Evolutionary conservation across 106 monocot species (phyloP).

Genomic region (Iris macrosiphon): DNA sequence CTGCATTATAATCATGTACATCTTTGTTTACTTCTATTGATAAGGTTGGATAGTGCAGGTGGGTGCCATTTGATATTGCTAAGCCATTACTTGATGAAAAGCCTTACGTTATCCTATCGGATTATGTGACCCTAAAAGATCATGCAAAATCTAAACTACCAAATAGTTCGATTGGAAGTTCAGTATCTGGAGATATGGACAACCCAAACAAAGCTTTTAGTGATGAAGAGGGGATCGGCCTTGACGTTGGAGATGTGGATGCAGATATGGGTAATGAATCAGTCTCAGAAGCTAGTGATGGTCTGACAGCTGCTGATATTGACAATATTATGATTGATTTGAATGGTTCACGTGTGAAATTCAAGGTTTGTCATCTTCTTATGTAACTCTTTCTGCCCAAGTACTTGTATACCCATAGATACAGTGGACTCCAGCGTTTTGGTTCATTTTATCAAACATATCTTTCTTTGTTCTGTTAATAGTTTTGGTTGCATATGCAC

Average conservation of each 20-base stretch:
- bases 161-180: neutral
- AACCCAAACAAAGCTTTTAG: slow-evolving; percentile 11
- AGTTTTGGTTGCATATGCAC: neutral
- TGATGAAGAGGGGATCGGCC: slow-evolving; percentile 16
- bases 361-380: slow-evolving; percentile 28
- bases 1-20: neutral
- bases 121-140: slow-evolving; percentile 12
- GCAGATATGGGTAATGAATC: slow-evolving; percentile 7
- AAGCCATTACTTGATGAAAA: slow-evolving; percentile 49
- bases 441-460: neutral
- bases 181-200: neutral
- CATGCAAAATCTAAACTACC: slow-evolving; percentile 7
- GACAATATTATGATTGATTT: slow-evolving; percentile 42
- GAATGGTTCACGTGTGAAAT: slow-evolving; percentile 38
- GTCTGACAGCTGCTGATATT: slow-evolving; percentile 14
- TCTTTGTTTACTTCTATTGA: neutral
- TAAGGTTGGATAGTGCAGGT: slow-evolving; percentile 33
- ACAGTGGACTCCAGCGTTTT: neutral
- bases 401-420: neutral
- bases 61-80: slow-evolving; percentile 62
- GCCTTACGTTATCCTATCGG: slow-evolving; percentile 47
- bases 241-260: slow-evolving; percentile 21
- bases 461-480: neutral
- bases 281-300: slow-evolving; percentile 14
- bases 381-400: neutral